Conservation (phyloP, 2,329 filamentous ascomycete genomes). For the Stachybotrys echinatus region DNA sequence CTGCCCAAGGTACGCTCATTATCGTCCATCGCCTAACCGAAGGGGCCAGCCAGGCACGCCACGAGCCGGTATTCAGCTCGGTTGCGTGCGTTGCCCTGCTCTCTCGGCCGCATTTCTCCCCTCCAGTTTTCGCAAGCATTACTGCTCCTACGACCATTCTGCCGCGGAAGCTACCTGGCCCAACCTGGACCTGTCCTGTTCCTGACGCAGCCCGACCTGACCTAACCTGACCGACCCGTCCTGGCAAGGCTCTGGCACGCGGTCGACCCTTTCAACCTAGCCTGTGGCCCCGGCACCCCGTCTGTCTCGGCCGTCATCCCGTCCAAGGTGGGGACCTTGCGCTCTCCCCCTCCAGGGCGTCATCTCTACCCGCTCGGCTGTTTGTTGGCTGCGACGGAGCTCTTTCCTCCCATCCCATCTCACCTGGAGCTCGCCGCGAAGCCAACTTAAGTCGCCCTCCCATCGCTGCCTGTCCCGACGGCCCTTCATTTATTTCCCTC, state of each 20-base stretch:
- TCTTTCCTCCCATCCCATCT: neutral
- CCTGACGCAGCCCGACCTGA: neutral
- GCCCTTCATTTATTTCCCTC: neutral
- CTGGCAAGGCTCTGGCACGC: neutral
- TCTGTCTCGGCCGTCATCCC: slow-evolving; percentile 21
- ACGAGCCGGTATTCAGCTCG: neutral
- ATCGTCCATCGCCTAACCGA: neutral
- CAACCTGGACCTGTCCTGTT: too few relatives aligned
- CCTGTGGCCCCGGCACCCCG: neutral
- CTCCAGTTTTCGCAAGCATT: too few relatives aligned
- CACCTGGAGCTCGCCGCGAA: neutral
- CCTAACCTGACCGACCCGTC: neutral
- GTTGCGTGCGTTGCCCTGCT: too few relatives aligned
- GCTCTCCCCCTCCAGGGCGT: neutral
- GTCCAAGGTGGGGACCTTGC: slow-evolving; percentile 23
- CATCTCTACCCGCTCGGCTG: neutral
- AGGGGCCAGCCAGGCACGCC: neutral
- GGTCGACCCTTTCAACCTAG: neutral
- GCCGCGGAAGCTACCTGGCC: too few relatives aligned
- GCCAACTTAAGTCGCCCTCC: neutral
- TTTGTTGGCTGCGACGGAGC: neutral
- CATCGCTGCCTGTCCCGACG: neutral
- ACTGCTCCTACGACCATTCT: too few relatives aligned
- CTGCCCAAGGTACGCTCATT: neutral
- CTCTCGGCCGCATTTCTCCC: too few relatives aligned